A percentile compares a stretch with the other conserved stretches of the same genome.
Conservation (phyloP, 495 filamentous ascomycete genomes). For the Penicillium turbatum region DNA sequence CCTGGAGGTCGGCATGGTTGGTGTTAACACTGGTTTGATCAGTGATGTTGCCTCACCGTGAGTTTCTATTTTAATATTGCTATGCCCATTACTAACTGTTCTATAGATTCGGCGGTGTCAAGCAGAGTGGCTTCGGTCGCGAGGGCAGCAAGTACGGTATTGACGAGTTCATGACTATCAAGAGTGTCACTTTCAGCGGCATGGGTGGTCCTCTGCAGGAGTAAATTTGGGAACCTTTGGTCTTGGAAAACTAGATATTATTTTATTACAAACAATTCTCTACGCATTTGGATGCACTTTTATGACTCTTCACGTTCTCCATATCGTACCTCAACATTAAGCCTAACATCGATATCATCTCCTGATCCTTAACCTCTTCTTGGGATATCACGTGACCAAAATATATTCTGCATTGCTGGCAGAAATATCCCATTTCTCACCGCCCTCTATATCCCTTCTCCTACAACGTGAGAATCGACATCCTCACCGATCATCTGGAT, state of each 20-base stretch:
- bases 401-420: neutral
- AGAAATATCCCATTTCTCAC: neutral
- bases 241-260: neutral
- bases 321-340: too few relatives aligned
- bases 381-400: neutral
- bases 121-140: constrained; percentile 85
- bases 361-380: too few relatives aligned
- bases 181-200: constrained; percentile 82
- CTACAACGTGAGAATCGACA: neutral
- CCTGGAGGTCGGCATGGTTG: constrained; percentile 88
- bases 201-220: constrained; percentile 56
- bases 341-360: neutral
- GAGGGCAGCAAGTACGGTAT: constrained; percentile 92
- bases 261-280: neutral
- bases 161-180: constrained; percentile 81
- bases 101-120: constrained; percentile 79
- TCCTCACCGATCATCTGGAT: neutral
- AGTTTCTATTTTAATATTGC: constrained; percentile 17
- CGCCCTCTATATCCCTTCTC: constrained; percentile 2
- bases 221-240: too few relatives aligned
- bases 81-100: constrained; percentile 18
- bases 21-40: constrained; percentile 78
- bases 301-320: neutral
- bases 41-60: constrained; percentile 73
- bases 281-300: neutral